Base-by-base conservation (phyloP, 345 rosid genomes). In the Eucalyptus microcorys region DNA sequence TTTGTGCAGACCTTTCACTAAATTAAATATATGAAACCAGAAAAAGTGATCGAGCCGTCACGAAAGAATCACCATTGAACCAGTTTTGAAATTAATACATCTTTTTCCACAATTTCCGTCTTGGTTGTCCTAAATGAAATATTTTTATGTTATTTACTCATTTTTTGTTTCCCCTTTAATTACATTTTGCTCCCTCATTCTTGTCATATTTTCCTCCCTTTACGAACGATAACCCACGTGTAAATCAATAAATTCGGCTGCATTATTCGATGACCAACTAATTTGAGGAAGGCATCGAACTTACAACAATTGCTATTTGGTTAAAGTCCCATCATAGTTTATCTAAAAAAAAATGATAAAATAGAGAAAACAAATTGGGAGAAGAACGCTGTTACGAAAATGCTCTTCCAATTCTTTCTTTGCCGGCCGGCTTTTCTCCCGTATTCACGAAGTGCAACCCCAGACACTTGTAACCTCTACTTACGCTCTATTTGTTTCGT, bases 401-500 rank as follows among this genome's bases (percentile, higher is more conserved):
- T 24, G 61, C 61, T 55, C 30, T 10, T 55, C 61, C 30, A 10
- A 22, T 24, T 55, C 14, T 55, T 55, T 55, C 61, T 55, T 55
- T 5, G 61, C 27, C 13, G 14, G 30, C 30, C 30, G 14, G 61
- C 61, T 24, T 55, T 55, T 55, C 30, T 22, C 30, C 61, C 1
- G 13, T 24, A 55, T 55, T 55, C 61, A 55, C 61, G 30, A 55
- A 24, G 12, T 55, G 0, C 61, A 55, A 55, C 61, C 61, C 30
- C 12, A 55, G 61, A 22, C 27, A 24, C 27, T 55, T 4, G 30
- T 55, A 24, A 55, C 27, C 30, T 55, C 61, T 55, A 55, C 61
- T 55, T 55, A 55, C 1, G 61, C 0, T 55, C 1, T 3, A 1
- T 0, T 55, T 24, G 0, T 55, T 55, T 24, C 3, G 3, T 0